Evolutionary conservation across 371 early-diverging fungal genomes (phyloP).

Genomic region (Mortierella sp.): DNA sequence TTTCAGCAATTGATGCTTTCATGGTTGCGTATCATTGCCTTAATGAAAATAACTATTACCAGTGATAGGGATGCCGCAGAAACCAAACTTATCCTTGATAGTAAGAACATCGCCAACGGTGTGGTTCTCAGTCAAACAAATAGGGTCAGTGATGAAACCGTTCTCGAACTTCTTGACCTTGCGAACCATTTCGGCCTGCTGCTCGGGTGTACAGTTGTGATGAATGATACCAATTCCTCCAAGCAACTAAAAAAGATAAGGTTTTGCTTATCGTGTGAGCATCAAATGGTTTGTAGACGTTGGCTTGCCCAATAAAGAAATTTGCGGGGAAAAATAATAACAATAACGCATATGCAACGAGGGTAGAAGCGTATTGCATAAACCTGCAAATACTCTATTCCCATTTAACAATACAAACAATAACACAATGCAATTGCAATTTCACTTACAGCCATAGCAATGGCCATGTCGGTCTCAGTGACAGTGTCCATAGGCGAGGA

Average conservation of each 20-base stretch:
- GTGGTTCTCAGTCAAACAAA: conserved; percentile 86
- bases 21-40: no score
- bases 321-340: conserved; percentile 45
- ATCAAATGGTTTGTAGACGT: not conserved
- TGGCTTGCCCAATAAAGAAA: conserved; percentile 46
- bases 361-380: not conserved
- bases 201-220: conserved; percentile 95
- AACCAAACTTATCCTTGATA: conserved; percentile 90
- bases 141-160: conserved; percentile 96
- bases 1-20: no score
- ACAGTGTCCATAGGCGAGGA: conserved; percentile 99
- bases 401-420: not conserved
- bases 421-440: not conserved
- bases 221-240: conserved; percentile 98
- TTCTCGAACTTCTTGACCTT: conserved; percentile 98
- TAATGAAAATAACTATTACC: conserved; percentile 60
- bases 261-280: conserved; percentile 21
- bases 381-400: not conserved
- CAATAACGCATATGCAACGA: not conserved
- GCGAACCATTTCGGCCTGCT: conserved; percentile 97
- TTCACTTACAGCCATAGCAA: conserved; percentile 91
- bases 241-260: conserved; percentile 64
- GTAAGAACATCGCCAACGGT: conserved; percentile 89
- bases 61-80: conserved; percentile 97
- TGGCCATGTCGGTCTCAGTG: conserved; percentile 97